Evolutionary conservation across 768 basidiomycete species (phyloP).

Genomic region (Tricholomella constricta): DNA sequence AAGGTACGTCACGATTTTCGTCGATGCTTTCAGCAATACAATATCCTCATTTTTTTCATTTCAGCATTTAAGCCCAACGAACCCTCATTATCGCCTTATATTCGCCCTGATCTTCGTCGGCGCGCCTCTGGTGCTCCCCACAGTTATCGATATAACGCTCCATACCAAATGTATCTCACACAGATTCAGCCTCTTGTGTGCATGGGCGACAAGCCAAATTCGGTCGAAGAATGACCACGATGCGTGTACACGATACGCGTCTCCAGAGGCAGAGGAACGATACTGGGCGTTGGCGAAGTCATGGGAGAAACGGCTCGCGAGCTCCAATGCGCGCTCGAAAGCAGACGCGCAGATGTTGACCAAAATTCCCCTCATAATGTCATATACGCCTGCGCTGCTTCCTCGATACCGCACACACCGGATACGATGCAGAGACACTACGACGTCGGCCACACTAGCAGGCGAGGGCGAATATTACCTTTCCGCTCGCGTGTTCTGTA

Average conservation of each 20-base stretch:
- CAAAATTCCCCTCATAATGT: constrained; percentile 28
- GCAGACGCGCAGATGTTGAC: neutral
- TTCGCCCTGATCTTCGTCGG: neutral
- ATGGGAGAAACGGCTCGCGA: neutral
- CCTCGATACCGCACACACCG: constrained; percentile 36
- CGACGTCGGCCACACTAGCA: no score
- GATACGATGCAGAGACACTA: constrained; percentile 15
- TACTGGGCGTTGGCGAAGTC: neutral
- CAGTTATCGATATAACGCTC: neutral
- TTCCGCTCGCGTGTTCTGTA: constrained; percentile 38
- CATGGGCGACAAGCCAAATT: neutral
- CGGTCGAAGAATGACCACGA: neutral
- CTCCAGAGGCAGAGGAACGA: constrained; percentile 1
- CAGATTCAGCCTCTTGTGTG: neutral
- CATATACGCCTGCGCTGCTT: constrained; percentile 39
- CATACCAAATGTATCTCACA: neutral
- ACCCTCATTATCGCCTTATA: neutral
- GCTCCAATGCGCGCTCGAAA: neutral
- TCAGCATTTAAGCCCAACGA: neutral
- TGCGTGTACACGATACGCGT: neutral
- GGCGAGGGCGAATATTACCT: constrained; percentile 31
- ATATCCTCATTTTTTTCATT: no score
- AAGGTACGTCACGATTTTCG: neutral
- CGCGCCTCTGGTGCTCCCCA: neutral
- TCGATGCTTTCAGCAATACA: neutral